These are phyloP conservation scores for Tolypocladium album DNA, from an alignment of 2,329 filamentous ascomycete species.

Conservation along the genomic window DNA sequence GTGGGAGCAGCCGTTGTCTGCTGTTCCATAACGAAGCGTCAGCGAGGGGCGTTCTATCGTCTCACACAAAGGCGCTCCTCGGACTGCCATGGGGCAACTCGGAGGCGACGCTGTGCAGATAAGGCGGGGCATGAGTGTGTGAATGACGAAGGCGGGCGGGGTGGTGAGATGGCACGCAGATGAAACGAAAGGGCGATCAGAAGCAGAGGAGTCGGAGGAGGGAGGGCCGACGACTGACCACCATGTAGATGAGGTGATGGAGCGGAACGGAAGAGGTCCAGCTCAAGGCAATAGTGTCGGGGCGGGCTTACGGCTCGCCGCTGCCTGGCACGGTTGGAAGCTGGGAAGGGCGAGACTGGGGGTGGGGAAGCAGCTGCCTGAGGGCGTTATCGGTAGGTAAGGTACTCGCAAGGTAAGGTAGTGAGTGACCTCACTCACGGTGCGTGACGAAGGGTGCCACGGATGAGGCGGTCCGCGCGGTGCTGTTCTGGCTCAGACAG, in stretches of 20 bases:
- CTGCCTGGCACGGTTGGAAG: slow-evolving; percentile 2
- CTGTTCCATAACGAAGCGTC: slow-evolving; percentile 42
- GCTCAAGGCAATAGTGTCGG: not conserved
- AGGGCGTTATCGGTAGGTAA: not conserved
- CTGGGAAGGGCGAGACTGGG: not conserved
- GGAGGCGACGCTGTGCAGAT: not conserved
- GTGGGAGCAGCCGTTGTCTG: slow-evolving; percentile 20
- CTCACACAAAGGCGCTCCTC: slow-evolving; percentile 10
- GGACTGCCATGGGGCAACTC: slow-evolving; percentile 1
- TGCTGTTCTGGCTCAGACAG: not conserved
- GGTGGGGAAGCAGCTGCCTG: not conserved
- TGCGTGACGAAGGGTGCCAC: not conserved
- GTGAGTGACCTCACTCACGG: not conserved
- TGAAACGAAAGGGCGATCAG: slow-evolving; percentile 1
- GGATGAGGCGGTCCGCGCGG: too few species aligned
- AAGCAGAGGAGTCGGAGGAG: not conserved
- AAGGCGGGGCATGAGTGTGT: not conserved
- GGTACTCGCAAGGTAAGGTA: too few species aligned
- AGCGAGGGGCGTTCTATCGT: slow-evolving; percentile 11
- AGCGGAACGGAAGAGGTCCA: not conserved
- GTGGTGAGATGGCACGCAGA: slow-evolving; percentile 5
- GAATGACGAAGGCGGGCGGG: not conserved
- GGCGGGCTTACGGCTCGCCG: not conserved
- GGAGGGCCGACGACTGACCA: slow-evolving; percentile 7
- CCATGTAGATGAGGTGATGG: slow-evolving; percentile 7